Evolutionary conservation across 495 filamentous ascomycete genomes (phyloP).

Genomic region (Durotheca rogersii): DNA sequence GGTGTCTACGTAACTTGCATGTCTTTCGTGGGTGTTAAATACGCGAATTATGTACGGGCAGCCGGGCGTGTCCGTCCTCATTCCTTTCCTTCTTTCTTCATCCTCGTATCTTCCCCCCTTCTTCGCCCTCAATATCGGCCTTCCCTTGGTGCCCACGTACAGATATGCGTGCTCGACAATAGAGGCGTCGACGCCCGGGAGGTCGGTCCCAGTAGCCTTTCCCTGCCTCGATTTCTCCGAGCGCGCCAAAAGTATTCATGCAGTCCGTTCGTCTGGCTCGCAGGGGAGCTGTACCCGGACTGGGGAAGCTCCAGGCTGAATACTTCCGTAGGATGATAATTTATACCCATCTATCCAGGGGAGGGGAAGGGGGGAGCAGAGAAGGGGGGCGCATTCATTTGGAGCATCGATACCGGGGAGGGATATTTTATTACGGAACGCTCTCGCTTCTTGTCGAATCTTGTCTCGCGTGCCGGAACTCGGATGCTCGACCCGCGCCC

Average conservation of each 20-base stretch:
- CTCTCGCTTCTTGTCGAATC: not conserved
- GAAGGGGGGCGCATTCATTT: not conserved
- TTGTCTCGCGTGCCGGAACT: conserved; percentile 20
- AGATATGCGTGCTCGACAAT: not conserved
- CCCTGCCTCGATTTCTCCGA: conserved; percentile 1
- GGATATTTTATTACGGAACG: not conserved
- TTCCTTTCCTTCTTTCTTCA: too few relatives aligned
- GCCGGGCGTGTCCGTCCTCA: too few relatives aligned
- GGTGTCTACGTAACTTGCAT: too few relatives aligned
- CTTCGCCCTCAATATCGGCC: too few relatives aligned
- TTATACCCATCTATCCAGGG: too few relatives aligned
- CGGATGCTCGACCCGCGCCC: conserved; percentile 20
- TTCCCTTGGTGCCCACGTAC: too few relatives aligned
- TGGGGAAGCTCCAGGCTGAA: not conserved
- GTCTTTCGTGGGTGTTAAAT: too few relatives aligned
- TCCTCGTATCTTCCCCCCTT: too few relatives aligned
- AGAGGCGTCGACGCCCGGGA: not conserved
- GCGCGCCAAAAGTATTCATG: conserved; percentile 15
- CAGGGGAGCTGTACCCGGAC: conserved; percentile 6
- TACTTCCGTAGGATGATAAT: too few relatives aligned
- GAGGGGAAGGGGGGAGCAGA: too few relatives aligned
- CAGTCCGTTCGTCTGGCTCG: conserved; percentile 8
- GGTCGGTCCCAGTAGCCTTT: not conserved
- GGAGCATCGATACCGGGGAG: not conserved
- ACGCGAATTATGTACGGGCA: too few relatives aligned